These are phyloP conservation scores for Erythrophleum ivorense DNA, from an alignment of 331 rosid species.

Conservation along the genomic window DNA sequence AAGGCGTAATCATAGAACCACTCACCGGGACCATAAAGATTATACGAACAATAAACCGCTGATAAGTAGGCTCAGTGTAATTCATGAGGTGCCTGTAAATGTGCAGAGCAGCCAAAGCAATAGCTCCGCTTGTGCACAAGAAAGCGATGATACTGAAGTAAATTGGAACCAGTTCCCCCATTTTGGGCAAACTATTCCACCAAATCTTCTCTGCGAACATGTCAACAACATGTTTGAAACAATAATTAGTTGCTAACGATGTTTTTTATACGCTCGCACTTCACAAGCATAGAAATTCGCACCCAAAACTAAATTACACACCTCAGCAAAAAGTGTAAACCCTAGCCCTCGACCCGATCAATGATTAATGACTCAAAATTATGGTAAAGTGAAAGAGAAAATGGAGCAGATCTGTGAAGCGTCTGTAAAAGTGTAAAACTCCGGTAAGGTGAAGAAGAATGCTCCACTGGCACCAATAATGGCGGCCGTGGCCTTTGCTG, in stretches of 20 bases:
- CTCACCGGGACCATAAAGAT: constrained; percentile 97
- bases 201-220: background rate
- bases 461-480: constrained; percentile 57
- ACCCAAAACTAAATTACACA: background rate
- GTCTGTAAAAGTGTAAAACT: background rate
- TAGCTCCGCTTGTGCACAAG: constrained; percentile 80
- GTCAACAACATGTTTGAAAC: background rate
- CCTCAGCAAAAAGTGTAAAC: constrained; percentile 38
- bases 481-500: constrained; percentile 48
- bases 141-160: constrained; percentile 70
- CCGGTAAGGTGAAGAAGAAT: constrained; percentile 11
- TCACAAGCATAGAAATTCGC: background rate
- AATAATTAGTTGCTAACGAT: background rate
- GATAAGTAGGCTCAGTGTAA: constrained; percentile 95
- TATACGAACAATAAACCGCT: constrained; percentile 91
- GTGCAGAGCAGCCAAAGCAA: constrained; percentile 75
- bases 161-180: constrained; percentile 70
- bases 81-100: constrained; percentile 87
- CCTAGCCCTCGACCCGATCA: constrained; percentile 41
- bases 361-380: background rate
- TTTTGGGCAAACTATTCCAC: constrained; percentile 36
- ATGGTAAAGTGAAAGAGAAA: background rate
- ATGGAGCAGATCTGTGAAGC: constrained; percentile 37
- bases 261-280: background rate
- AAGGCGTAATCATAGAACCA: background rate